These are phyloP conservation scores for Citrus unshiu DNA, from an alignment of 345 rosid genomes.

Conservation along the genomic window DNA sequence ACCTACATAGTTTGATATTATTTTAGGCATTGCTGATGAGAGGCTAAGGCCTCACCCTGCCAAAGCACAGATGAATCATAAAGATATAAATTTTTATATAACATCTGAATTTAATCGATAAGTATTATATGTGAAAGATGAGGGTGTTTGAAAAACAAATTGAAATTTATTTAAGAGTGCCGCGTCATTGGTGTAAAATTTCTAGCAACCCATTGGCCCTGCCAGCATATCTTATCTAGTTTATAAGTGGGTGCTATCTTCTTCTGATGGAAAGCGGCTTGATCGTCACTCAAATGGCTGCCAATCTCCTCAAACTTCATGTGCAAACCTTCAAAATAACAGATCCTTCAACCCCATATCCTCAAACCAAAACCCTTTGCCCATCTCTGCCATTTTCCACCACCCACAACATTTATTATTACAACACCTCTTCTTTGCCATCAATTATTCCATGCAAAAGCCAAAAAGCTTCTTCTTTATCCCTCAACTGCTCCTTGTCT, in stretches of 20 bases:
- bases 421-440: constrained; percentile 10
- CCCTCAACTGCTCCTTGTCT: constrained; percentile 41
- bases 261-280: neutral
- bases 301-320: constrained; percentile 30
- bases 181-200: neutral
- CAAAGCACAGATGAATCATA: neutral
- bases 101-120: neutral
- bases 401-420: neutral
- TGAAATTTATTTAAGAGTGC: neutral
- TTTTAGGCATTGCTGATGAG: neutral
- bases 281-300: constrained; percentile 28
- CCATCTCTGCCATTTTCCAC: constrained; percentile 12
- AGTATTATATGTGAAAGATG: neutral
- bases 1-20: neutral
- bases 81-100: neutral
- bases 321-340: constrained; percentile 17
- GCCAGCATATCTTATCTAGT: neutral
- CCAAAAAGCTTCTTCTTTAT: constrained; percentile 12
- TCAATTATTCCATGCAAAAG: constrained; percentile 16
- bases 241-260: neutral
- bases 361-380: neutral
- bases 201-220: too few relatives aligned
- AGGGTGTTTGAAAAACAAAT: neutral
- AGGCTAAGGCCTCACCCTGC: neutral
- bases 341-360: constrained; percentile 11